Percentiles rank a stretch among this genome's conserved stretches.
phyloP scores from a whole-genome alignment of 768 basidiomycete genomes.

The Mycena rebaudengoi region DNA sequence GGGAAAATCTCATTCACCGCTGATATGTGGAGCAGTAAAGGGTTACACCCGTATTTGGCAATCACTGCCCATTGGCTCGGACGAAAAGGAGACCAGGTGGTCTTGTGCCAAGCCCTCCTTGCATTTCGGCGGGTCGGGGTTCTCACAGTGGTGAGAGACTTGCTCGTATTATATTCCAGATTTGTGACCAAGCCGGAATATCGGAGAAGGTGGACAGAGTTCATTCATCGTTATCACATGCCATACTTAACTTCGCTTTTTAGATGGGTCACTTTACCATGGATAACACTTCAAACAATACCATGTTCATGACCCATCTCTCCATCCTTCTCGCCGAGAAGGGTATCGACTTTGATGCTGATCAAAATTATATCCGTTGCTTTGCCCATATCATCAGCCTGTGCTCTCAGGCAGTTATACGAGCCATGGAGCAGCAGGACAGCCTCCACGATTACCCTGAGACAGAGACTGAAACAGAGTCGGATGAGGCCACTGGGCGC shows the following conservation, averaged over 20 bases:
- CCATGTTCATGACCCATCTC: neutral
- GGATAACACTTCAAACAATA: neutral
- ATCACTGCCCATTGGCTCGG: neutral
- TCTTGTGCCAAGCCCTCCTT: neutral
- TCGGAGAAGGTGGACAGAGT: neutral
- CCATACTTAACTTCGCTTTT: neutral
- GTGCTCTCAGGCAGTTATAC: too few relatives aligned
- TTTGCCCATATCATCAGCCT: too few relatives aligned
- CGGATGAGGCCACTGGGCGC: neutral
- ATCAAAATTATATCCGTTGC: neutral
- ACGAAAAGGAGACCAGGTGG: neutral
- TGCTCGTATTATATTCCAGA: neutral
- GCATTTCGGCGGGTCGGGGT: neutral
- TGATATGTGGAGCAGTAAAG: neutral
- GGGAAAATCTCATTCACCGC: neutral
- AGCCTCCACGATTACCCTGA: too few relatives aligned
- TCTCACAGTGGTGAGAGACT: neutral
- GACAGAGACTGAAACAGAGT: too few relatives aligned
- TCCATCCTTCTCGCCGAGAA: neutral
- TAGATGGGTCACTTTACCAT: neutral
- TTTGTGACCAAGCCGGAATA: neutral
- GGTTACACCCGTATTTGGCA: neutral
- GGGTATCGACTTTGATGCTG: neutral
- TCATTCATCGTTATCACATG: neutral
- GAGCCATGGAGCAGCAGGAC: too few relatives aligned